A percentile compares a stretch with the other conserved stretches of the same genome.
Evolutionary conservation across 768 basidiomycete genomes (phyloP).

Genomic region (Boletus rubroflammeus): DNA sequence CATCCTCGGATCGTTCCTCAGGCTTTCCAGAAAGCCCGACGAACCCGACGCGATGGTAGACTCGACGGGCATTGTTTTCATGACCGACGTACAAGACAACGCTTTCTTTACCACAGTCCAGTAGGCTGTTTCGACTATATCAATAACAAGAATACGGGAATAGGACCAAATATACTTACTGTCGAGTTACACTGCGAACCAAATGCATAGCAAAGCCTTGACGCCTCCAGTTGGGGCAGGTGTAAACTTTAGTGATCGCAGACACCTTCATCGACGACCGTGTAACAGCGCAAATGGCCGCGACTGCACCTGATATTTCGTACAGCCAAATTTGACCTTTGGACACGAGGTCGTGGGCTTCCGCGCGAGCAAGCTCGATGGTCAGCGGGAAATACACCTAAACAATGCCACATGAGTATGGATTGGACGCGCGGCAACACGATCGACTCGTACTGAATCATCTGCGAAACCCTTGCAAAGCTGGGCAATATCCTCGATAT

Average conservation of each 20-base stretch:
- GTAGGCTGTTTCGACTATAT: slow-evolving; percentile 28
- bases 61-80: slow-evolving; percentile 46
- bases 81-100: slow-evolving; percentile 56
- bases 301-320: slow-evolving; percentile 38
- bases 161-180: slow-evolving; percentile 29
- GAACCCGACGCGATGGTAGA: slow-evolving; percentile 55
- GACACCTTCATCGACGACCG: slow-evolving; percentile 47
- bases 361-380: slow-evolving; percentile 36
- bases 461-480: slow-evolving; percentile 52
- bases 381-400: slow-evolving; percentile 46
- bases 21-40: slow-evolving; percentile 39
- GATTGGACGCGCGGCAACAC: neutral
- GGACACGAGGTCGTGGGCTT: slow-evolving; percentile 46
- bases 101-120: slow-evolving; percentile 41
- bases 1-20: slow-evolving; percentile 34
- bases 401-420: slow-evolving; percentile 2
- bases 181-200: slow-evolving; percentile 44
- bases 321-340: slow-evolving; percentile 54
- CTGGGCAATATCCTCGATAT: slow-evolving; percentile 38
- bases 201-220: slow-evolving; percentile 49
- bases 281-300: slow-evolving; percentile 55
- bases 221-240: slow-evolving; percentile 42
- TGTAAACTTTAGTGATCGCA: slow-evolving; percentile 59
- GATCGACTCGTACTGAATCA: slow-evolving; percentile 42
- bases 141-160: neutral